Evolutionary conservation across 2,329 filamentous ascomycete genomes (phyloP), one percentile per base, ranked within the genome.

Genomic region (Ascochyta fabae): DNA sequence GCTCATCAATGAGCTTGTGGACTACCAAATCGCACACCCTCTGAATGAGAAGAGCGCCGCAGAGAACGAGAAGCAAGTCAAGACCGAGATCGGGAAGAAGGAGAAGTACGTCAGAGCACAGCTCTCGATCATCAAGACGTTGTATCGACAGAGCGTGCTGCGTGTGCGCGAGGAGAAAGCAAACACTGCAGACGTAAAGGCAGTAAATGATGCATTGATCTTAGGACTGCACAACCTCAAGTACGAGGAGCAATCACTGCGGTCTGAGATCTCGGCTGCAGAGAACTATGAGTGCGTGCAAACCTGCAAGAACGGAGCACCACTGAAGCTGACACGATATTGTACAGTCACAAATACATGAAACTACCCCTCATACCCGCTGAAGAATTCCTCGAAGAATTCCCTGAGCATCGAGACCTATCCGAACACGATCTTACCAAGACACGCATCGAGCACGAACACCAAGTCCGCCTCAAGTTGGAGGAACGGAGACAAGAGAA

Each of bases 171-270:
- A 92, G 65, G 96, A 93, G 13, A 98, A 98, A 75, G 83, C 89
- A 48, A 82, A 86, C 65, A 98, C 95, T 0, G 89, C 91, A 27
- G 92, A 96, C 75, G 90, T 90, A 44, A 87, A 93, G 44, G 90
- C 94, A 68, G 92, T 96, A 77, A 92, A 98, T 61, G 95, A 99
- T 73, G 86, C 88, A 45, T 82, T 99, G 58, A 93, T 98, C 73
- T 83, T 99, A 34, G 91, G 96, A 71, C 83, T 99, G 51, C 94
- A 98, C 77, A 99, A 99, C 71, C 80, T 99, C 7, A 96, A 95
- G 75, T 99, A 99, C 72, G 94, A 99, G 76, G 93, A 98, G 78
- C 84, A 91, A 50, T 92, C 97, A 75, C 80, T 99, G 50, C 87
- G 90, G 61, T 91, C 91, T 44, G 95, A 99, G 77, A 98, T 99